Base-by-base conservation (phyloP, 164 flowering plant species). In the Aristolochia contorta region DNA sequence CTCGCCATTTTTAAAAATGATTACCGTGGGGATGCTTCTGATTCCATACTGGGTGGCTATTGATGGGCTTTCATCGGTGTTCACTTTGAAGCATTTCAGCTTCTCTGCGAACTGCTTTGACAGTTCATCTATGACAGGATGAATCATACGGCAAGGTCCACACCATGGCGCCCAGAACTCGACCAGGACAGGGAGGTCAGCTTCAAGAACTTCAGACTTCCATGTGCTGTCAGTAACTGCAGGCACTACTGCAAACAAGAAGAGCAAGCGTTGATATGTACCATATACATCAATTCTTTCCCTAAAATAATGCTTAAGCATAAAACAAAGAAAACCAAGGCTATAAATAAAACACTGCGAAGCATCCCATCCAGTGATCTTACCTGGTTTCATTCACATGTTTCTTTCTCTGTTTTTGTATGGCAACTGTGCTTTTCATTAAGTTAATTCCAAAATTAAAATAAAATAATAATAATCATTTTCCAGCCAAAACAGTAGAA, bases 111-210 rank as follows among this genome's bases (percentile, higher is more conserved):
- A 92, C 33, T 81, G 65, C 67, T 70, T 71, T 21, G 95, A 72
- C 52, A 92, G 68, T 49, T 87, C 90, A 64, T 81, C 80, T 64
- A 92, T 75, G 20, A 84, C 68, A 1, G 95, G 95, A 59, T 82
- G 87, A 65, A 92, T 87, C 90, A 89, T 84, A 2, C 93, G 84
- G 77, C 96, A 89, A 7, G 98, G 98, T 0, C 98, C 98, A 60
- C 98, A 92, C 96, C 98, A 92, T 22, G 98, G 91, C 23, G 96
- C 97, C 96, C 94, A 88, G 69, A 91, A 91, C 69, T 86, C 96
- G 62, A 91, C 96, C 69, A 89, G 64, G 49, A 87, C 91, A 47
- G 95, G 82, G 7, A 63, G 47, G 9, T 79, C 81, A 41, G 71
- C 64, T 22, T 84, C 85, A 0, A 84, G 72, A 20, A 91, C 91